Conservation (phyloP, 495 filamentous ascomycete genomes). For the Xeromyces bisporus region DNA sequence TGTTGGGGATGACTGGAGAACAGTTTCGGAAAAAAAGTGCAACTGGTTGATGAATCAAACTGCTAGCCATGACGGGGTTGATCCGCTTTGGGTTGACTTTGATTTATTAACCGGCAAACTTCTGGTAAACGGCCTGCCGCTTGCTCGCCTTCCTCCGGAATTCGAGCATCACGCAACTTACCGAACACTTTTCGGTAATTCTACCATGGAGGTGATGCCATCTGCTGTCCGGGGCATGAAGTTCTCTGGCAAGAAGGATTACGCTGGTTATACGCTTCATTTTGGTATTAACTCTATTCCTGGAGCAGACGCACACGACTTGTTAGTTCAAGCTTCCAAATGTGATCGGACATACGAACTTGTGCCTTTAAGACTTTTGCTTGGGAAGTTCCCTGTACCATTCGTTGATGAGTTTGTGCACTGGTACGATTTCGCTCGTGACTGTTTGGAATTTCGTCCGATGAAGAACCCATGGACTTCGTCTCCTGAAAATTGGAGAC, state of each 20-base stretch:
- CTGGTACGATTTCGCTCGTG: constrained; percentile 35
- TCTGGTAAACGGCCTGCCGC: constrained; percentile 36
- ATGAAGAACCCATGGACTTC: constrained; percentile 23
- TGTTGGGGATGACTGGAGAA: constrained; percentile 9
- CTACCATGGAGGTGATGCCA: constrained; percentile 23
- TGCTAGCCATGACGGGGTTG: constrained; percentile 7
- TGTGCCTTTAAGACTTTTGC: constrained; percentile 24
- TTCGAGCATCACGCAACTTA: constrained; percentile 29
- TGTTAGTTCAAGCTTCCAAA: constrained; percentile 7
- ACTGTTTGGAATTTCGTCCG: constrained; percentile 34
- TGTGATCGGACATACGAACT: constrained; percentile 20
- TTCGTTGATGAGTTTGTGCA: constrained; percentile 36
- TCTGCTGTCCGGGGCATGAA: constrained; percentile 25
- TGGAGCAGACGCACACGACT: constrained; percentile 8
- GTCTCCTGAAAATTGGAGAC: constrained; percentile 15
- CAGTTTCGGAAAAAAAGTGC: constrained; percentile 3
- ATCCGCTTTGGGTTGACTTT: constrained; percentile 21
- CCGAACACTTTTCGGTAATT: constrained; percentile 23
- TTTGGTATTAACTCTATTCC: constrained; percentile 13
- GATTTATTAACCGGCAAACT: constrained; percentile 39
- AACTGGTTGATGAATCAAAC: constrained; percentile 3
- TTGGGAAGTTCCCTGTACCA: constrained; percentile 23
- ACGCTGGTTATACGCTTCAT: constrained; percentile 17
- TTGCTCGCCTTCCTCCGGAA: constrained; percentile 29
- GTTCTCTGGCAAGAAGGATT: constrained; percentile 20